Evolutionary conservation across 2,329 filamentous ascomycete species (phyloP).

Genomic region (Trichoderma sp.): DNA sequence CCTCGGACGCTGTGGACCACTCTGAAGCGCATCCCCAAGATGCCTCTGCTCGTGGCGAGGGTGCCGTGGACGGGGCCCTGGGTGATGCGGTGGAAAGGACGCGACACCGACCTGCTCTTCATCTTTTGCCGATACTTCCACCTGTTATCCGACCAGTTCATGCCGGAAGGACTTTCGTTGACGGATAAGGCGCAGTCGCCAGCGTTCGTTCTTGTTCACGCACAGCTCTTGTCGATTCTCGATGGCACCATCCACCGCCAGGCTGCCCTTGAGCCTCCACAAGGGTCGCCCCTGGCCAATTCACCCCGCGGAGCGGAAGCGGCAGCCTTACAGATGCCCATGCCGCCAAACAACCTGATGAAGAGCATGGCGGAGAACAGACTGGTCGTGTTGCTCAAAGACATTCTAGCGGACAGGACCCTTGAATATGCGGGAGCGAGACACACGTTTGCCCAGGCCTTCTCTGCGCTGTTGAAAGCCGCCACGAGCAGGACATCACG

Average conservation of each 20-base stretch:
- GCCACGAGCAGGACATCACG: constrained; percentile 74
- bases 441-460: constrained; percentile 74
- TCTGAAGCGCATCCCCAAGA: constrained; percentile 66
- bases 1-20: constrained; percentile 52
- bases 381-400: constrained; percentile 77
- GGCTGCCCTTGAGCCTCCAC: constrained; percentile 52
- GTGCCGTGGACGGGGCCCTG: constrained; percentile 86
- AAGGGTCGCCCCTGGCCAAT: constrained; percentile 50
- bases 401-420: constrained; percentile 64
- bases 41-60: constrained; percentile 68
- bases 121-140: constrained; percentile 90
- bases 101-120: constrained; percentile 87
- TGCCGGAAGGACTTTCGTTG: constrained; percentile 58
- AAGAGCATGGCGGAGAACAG: constrained; percentile 88
- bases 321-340: constrained; percentile 62
- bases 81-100: constrained; percentile 82
- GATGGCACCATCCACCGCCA: constrained; percentile 84
- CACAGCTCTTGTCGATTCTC: constrained; percentile 76
- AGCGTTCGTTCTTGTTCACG: constrained; percentile 77
- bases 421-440: constrained; percentile 50
- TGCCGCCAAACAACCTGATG: constrained; percentile 69
- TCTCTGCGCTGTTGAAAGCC: constrained; percentile 72
- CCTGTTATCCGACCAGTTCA: constrained; percentile 73
- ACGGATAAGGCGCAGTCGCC: constrained; percentile 66
- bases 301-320: constrained; percentile 62